Evolutionary conservation across 805 yeast genomes (phyloP).

Genomic region (Tetrapisispora nanseiensis): DNA sequence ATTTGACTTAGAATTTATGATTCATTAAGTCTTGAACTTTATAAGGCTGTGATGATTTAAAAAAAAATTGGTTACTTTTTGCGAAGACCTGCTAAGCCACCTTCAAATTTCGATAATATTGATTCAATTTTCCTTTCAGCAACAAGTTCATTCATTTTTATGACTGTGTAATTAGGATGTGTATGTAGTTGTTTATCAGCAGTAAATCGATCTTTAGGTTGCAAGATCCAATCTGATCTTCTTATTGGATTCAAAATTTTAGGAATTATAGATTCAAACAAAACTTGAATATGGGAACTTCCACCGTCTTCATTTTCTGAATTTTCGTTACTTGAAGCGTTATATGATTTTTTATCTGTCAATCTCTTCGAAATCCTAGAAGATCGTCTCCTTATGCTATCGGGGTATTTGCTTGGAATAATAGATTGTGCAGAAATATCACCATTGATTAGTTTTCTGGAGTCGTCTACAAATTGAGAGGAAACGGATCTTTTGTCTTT

Average conservation of each 20-base stretch:
- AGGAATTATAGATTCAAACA: constrained; percentile 25
- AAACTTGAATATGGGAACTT: constrained; percentile 13
- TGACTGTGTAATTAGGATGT: constrained; percentile 22
- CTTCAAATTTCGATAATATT: constrained; percentile 25
- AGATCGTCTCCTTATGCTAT: constrained; percentile 17
- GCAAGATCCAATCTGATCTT: constrained; percentile 29
- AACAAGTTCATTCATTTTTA: constrained; percentile 25
- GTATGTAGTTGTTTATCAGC: constrained; percentile 28
- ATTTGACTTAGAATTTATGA: too few species aligned
- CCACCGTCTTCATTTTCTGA: constrained; percentile 1
- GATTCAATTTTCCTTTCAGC: constrained; percentile 18
- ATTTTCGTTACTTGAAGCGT: neutral
- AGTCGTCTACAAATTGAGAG: neutral
- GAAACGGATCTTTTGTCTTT: neutral
- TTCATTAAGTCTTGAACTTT: too few species aligned
- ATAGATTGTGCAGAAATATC: constrained; percentile 12
- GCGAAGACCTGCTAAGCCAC: constrained; percentile 27
- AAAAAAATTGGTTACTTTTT: neutral
- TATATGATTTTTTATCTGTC: neutral
- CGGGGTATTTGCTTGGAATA: constrained; percentile 1
- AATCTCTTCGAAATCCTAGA: constrained; percentile 12
- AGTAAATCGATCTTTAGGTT: constrained; percentile 22
- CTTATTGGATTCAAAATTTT: constrained; percentile 25
- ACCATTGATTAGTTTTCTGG: constrained; percentile 4
- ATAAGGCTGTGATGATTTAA: too few species aligned